Conservation (phyloP, 2,329 filamentous ascomycete species). For the Septoria linicola region DNA sequence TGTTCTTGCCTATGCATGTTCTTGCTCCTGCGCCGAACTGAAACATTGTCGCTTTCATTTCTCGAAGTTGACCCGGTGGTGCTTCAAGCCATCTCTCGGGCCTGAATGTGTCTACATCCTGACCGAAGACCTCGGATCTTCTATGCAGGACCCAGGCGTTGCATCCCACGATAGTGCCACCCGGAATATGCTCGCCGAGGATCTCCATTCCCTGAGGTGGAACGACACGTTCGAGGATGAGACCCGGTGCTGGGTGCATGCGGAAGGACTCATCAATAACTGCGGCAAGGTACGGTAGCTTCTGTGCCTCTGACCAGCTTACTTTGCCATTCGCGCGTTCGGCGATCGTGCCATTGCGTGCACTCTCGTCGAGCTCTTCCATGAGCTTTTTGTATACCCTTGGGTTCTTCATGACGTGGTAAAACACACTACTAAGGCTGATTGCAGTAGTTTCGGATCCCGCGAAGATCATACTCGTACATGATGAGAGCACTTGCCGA, state of each 20-base stretch:
- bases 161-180: constrained; percentile 71
- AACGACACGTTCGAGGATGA: constrained; percentile 72
- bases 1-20: constrained; percentile 64
- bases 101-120: constrained; percentile 63
- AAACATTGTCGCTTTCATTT: constrained; percentile 69
- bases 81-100: constrained; percentile 67
- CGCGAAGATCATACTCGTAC: constrained; percentile 69
- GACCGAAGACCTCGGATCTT: constrained; percentile 65
- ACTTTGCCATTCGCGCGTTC: constrained; percentile 56
- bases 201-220: constrained; percentile 65
- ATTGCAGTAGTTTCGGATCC: constrained; percentile 75
- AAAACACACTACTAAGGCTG: constrained; percentile 68
- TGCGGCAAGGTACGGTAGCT: constrained; percentile 72
- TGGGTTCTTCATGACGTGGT: constrained; percentile 68
- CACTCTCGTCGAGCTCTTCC: constrained; percentile 62
- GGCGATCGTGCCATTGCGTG: constrained; percentile 49
- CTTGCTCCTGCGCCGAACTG: constrained; percentile 71
- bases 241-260: constrained; percentile 69
- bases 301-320: constrained; percentile 67
- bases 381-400: constrained; percentile 55
- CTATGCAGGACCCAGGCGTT: constrained; percentile 74
- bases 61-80: constrained; percentile 56
- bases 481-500: constrained; percentile 66
- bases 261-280: constrained; percentile 77
- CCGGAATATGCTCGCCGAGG: constrained; percentile 60